phyloP scores from a whole-genome alignment of 1,139 yeast genomes.

The Kodamaea derodonti region DNA sequence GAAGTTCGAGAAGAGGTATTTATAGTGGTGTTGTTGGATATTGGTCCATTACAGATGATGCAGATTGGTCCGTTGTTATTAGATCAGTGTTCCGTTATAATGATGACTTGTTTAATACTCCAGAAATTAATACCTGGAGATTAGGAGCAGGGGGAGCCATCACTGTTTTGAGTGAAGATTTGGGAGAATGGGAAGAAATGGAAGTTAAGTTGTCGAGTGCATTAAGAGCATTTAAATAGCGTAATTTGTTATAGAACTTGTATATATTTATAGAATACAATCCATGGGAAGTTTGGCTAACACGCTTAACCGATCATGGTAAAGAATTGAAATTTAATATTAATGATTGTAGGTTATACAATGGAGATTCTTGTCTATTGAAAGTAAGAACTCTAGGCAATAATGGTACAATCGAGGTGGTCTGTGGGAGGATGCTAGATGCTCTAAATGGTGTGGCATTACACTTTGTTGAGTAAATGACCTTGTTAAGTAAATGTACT shows the following conservation, averaged over 20 bases:
- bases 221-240: constrained; percentile 50
- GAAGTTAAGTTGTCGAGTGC: constrained; percentile 75
- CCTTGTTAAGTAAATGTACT: too few relatives aligned
- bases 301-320: too few relatives aligned
- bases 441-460: too few relatives aligned
- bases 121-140: constrained; percentile 52
- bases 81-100: constrained; percentile 73
- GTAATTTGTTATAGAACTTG: not conserved
- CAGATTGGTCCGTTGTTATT: constrained; percentile 96
- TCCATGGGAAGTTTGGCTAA: not conserved
- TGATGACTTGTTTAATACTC: constrained; percentile 40
- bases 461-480: too few relatives aligned
- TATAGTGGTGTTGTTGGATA: constrained; percentile 96
- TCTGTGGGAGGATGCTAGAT: too few relatives aligned
- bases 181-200: constrained; percentile 95
- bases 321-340: too few relatives aligned
- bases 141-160: constrained; percentile 99
- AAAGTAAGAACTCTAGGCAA: too few relatives aligned
- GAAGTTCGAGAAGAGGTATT: constrained; percentile 70
- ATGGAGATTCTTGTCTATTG: too few relatives aligned
- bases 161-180: constrained; percentile 76
- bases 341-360: too few relatives aligned
- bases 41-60: constrained; percentile 84
- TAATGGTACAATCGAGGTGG: too few relatives aligned
- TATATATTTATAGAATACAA: constrained; percentile 2